A percentile compares a stretch with the other conserved stretches of the same genome.
These are phyloP conservation scores for Stemphylium lycopersici DNA, from an alignment of 2,329 filamentous ascomycete species.

Conservation along the genomic window DNA sequence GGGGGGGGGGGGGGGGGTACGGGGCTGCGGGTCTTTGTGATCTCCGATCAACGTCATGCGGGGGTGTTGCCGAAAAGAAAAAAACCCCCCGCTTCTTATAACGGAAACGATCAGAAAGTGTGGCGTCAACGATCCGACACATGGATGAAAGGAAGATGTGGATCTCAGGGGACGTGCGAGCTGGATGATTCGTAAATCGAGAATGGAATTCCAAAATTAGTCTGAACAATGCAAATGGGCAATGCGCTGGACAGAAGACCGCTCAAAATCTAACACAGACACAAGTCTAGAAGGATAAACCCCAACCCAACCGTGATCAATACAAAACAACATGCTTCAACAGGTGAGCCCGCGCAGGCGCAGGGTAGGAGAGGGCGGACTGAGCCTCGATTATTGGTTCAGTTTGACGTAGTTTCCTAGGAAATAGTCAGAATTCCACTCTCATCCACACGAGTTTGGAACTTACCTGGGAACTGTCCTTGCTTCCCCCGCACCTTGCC, in stretches of 20 bases:
- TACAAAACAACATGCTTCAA: slow-evolving; percentile 3
- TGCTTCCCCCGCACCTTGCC: slow-evolving; percentile 79
- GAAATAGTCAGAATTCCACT: slow-evolving; percentile 29
- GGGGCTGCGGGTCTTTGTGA: slow-evolving; percentile 7
- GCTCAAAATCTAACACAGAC: slow-evolving; percentile 5
- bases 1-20: not conserved
- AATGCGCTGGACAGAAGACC: slow-evolving; percentile 3
- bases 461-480: slow-evolving; percentile 93
- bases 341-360: slow-evolving; percentile 21
- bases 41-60: slow-evolving; percentile 27
- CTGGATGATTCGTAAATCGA: not conserved
- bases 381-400: slow-evolving; percentile 31
- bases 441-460: not conserved
- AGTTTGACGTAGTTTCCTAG: slow-evolving; percentile 53
- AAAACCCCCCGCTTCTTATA: not conserved
- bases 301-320: not conserved
- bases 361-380: not conserved
- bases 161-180: not conserved
- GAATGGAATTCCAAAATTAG: slow-evolving; percentile 1
- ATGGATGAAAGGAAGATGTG: not conserved
- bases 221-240: not conserved
- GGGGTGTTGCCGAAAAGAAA: slow-evolving; percentile 10
- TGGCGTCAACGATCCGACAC: slow-evolving; percentile 9
- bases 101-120: slow-evolving; percentile 15
- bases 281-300: slow-evolving; percentile 2